Evolutionary conservation across 345 rosid species (phyloP).

Genomic region (Aegle marmelos): DNA sequence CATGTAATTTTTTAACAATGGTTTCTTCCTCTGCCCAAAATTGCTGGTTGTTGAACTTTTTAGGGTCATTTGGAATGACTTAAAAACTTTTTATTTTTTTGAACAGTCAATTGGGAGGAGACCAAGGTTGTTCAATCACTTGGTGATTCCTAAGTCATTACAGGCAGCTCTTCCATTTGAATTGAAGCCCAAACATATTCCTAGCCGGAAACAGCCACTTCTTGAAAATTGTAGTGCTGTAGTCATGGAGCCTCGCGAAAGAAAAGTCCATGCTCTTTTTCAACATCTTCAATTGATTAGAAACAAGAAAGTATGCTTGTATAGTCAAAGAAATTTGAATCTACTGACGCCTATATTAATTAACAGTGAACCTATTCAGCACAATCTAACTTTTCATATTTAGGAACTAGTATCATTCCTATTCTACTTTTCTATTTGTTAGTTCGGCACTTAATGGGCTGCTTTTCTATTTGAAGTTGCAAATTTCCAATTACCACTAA

Average conservation of each 20-base stretch:
- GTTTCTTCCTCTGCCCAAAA: neutral
- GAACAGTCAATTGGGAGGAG: conserved; percentile 72
- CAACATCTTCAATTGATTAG: conserved; percentile 60
- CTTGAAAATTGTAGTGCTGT: conserved; percentile 73
- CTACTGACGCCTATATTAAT: neutral
- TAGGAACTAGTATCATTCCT: neutral
- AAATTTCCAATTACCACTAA: neutral
- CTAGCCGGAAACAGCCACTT: conserved; percentile 39
- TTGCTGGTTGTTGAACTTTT: neutral
- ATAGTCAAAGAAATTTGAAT: neutral
- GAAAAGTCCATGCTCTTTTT: conserved; percentile 47
- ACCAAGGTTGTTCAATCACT: conserved; percentile 65
- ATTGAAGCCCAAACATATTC: conserved; percentile 77
- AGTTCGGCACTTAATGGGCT: neutral
- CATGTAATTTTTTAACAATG: neutral
- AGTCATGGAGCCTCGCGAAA: conserved; percentile 65
- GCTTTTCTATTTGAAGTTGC: neutral
- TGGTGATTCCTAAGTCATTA: conserved; percentile 70
- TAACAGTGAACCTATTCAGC: neutral
- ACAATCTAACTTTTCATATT: neutral
- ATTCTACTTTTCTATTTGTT: neutral
- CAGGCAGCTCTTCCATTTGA: conserved; percentile 72
- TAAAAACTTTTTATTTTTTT: neutral
- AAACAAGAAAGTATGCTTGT: conserved; percentile 51
- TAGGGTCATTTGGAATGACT: neutral